Evolutionary conservation across 2,329 filamentous ascomycete species (phyloP).

Genomic region (Sporothrix curviconia): DNA sequence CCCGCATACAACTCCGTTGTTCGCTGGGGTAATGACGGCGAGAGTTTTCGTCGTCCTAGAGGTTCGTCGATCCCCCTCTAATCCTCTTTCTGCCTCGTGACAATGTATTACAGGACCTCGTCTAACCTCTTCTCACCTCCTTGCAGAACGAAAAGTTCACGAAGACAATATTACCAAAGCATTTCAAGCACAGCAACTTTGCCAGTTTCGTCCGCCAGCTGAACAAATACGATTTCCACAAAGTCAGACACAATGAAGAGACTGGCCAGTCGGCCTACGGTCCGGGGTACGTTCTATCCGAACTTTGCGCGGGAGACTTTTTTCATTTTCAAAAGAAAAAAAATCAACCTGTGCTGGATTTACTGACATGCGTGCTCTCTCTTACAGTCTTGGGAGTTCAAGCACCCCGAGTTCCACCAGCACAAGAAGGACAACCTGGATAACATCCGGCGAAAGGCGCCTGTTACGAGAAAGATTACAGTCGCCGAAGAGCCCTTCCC

Average conservation of each 20-base stretch:
- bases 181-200: conserved; percentile 99
- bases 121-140: conserved; percentile 16
- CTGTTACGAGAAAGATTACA: conserved; percentile 69
- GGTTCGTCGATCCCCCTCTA: conserved; percentile 43
- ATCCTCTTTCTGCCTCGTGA: neutral
- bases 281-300: conserved; percentile 52
- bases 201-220: conserved; percentile 86
- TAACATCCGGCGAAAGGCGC: conserved; percentile 92
- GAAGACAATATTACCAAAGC: conserved; percentile 90
- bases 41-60: conserved; percentile 97
- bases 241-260: conserved; percentile 88
- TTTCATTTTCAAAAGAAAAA: too few relatives aligned
- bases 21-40: conserved; percentile 88
- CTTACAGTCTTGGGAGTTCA: conserved; percentile 83
- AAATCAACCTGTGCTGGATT: conserved; percentile 14
- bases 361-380: conserved; percentile 4
- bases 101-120: too few relatives aligned
- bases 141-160: conserved; percentile 93
- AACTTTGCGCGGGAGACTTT: conserved; percentile 15
- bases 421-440: conserved; percentile 96
- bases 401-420: conserved; percentile 90
- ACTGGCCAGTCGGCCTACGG: conserved; percentile 76
- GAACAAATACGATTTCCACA: conserved; percentile 66
- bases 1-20: conserved; percentile 88
- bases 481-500: conserved; percentile 64